Evolutionary conservation across 192 early-diverging fungal species (phyloP), one percentile per base, ranked within the genome.

Genomic region (Coemansia sp.): DNA sequence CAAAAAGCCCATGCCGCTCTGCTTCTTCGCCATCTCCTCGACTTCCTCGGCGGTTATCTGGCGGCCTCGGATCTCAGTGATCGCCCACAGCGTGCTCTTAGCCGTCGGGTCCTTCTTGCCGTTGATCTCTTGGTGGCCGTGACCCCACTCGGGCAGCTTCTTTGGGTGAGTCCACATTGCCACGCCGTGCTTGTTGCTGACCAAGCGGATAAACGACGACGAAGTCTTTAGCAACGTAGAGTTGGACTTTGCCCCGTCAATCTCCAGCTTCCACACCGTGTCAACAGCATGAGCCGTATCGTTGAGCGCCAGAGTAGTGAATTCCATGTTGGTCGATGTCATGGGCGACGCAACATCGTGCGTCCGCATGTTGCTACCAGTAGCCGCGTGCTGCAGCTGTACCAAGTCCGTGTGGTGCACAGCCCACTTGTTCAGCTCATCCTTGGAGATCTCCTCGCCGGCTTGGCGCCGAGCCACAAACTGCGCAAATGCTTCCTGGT

Each of bases 61-160:
- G 72, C 84, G 91, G 64, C 90, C 92, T 29, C 84, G 69, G 57
- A 99, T 91, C 17, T 89, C 85, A 25, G 94, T 86, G n/a, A 92
- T 85, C 51, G 86, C 80, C 95, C 95, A 99, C 44, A 85, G 60
- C 70, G 92, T 94, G 50, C 75, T 72, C 62, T 86, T 84, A 23
- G 95, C 92, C 1, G 76, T 59, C 38, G 86, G 62, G n/a, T 95
- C 94, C 80, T 99, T 99, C 85, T 97, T 96, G 31, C 98, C 98
- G 84, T 98, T 99, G 59, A 98, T 86, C 66, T 99, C 95, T 68
- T 94, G 90, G 73, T 93, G 91, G 29, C 75, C 85, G 64, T 88
- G 91, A 2, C 88, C 98, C 98, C 98, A 99, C 4, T 90, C 93
- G 14, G 98, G 98, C 19, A 98, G 86, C 50, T 75, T 44, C 48